Evolutionary conservation across 371 early-diverging fungal species (phyloP).

Genomic region (Scutellospora calospora): DNA sequence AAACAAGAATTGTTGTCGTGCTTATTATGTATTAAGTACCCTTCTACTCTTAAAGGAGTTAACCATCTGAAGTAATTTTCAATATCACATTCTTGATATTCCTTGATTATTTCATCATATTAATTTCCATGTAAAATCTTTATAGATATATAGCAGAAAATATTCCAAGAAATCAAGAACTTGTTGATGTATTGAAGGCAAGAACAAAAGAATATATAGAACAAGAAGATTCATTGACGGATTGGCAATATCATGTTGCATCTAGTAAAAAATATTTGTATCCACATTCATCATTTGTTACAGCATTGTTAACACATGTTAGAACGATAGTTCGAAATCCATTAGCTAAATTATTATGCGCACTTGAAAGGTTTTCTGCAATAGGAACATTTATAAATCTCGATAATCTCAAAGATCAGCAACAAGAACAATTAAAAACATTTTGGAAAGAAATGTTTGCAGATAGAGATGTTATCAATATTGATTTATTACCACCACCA

Average conservation of each 20-base stretch:
- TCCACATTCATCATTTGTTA: conserved; percentile 36
- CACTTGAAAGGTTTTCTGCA: conserved; percentile 25
- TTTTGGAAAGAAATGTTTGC: conserved; percentile 43
- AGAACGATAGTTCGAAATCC: conserved; percentile 39
- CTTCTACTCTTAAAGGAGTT: conserved; percentile 15
- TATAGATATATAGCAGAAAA: conserved; percentile 10
- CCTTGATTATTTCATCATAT: not conserved
- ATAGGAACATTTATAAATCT: conserved; percentile 15
- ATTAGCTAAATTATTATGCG: conserved; percentile 39
- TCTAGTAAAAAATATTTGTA: conserved; percentile 42
- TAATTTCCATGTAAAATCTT: not conserved
- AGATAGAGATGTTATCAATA: conserved; percentile 26
- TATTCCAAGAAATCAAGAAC: conserved; percentile 17
- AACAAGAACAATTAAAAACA: not conserved
- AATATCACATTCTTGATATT: not conserved
- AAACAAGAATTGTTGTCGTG: conserved; percentile 45
- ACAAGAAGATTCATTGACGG: not conserved
- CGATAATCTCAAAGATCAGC: not conserved
- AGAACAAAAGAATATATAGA: conserved; percentile 21
- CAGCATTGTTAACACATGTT: conserved; percentile 35
- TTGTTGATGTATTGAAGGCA: conserved; percentile 23
- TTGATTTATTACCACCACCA: conserved; percentile 31
- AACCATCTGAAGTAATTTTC: conserved; percentile 39
- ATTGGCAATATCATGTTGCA: conserved; percentile 44
- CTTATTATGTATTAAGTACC: conserved; percentile 44